Evolutionary conservation across 306 rosid species (phyloP).

Genomic region (Chamaecrista fasciculata): DNA sequence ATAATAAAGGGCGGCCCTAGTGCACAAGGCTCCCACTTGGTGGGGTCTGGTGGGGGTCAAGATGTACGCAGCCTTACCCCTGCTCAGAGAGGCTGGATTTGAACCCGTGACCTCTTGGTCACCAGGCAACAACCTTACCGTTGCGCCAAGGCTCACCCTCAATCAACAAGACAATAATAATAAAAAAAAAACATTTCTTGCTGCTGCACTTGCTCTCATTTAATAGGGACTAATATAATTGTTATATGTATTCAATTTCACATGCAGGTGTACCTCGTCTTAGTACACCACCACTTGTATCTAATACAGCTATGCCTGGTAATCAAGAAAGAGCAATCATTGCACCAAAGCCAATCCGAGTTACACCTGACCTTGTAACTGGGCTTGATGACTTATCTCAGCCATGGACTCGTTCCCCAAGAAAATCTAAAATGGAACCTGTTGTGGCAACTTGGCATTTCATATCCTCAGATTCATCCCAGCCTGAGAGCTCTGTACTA

Average conservation of each 20-base stretch:
- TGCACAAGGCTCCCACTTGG: too few relatives aligned
- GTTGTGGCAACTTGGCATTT: conserved; percentile 85
- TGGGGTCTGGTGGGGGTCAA: too few relatives aligned
- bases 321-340: conserved; percentile 59
- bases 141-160: too few relatives aligned
- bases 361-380: conserved; percentile 63
- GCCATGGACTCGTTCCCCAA: conserved; percentile 99
- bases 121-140: too few relatives aligned
- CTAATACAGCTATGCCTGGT: conserved; percentile 49
- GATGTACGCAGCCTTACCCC: too few relatives aligned
- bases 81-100: too few relatives aligned
- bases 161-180: too few relatives aligned
- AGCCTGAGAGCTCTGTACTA: conserved; percentile 49
- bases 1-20: too few relatives aligned
- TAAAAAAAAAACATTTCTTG: conserved; percentile 3
- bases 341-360: conserved; percentile 97
- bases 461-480: conserved; percentile 53
- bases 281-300: conserved; percentile 89
- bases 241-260: conserved; percentile 25
- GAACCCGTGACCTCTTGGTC: too few relatives aligned
- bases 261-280: conserved; percentile 97
- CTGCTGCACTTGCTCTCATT: conserved; percentile 21
- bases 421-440: conserved; percentile 87
- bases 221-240: conserved; percentile 3
- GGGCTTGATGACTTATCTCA: conserved; percentile 87